Percentiles rank a stretch among this genome's conserved stretches.
phyloP scores from a whole-genome alignment of 768 basidiomycete genomes.

The Leccinum truebloodii region DNA sequence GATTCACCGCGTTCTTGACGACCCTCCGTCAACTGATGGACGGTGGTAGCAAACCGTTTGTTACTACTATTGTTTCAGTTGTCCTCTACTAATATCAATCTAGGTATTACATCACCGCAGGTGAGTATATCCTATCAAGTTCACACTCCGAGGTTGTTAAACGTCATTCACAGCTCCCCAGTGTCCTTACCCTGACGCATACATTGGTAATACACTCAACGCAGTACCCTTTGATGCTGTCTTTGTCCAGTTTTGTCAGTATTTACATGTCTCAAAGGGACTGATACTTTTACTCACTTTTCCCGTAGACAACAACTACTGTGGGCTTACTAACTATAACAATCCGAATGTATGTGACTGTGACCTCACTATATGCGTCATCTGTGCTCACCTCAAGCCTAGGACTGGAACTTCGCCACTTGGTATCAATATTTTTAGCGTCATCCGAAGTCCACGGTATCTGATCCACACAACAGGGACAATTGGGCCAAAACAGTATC shows the following conservation, averaged over 20 bases:
- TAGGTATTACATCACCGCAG: conserved; percentile 47
- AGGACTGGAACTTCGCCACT: conserved; percentile 51
- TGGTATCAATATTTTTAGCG: conserved; percentile 34
- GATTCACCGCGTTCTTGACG: conserved; percentile 34
- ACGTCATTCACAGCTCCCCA: conserved; percentile 33
- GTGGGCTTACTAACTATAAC: conserved; percentile 45
- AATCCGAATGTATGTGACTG: conserved; percentile 38
- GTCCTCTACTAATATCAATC: conserved; percentile 1
- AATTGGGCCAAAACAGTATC: conserved; percentile 48
- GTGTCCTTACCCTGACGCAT: conserved; percentile 51
- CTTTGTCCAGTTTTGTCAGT: conserved; percentile 51
- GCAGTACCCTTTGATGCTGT: conserved; percentile 48
- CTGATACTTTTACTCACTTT: not conserved
- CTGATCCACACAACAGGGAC: conserved; percentile 37
- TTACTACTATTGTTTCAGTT: conserved; percentile 2
- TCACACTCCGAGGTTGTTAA: not conserved
- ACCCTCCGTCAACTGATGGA: conserved; percentile 33
- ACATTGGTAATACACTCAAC: conserved; percentile 43
- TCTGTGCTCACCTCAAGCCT: not conserved
- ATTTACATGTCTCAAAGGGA: not conserved
- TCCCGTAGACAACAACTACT: conserved; percentile 48
- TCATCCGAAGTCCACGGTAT: not conserved
- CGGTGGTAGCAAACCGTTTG: conserved; percentile 28
- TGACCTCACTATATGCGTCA: not conserved
- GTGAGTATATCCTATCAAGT: conserved; percentile 7